Percentiles rank a stretch among this genome's conserved stretches.
phyloP scores from a whole-genome alignment of 805 yeast genomes.

The Candida orba region DNA sequence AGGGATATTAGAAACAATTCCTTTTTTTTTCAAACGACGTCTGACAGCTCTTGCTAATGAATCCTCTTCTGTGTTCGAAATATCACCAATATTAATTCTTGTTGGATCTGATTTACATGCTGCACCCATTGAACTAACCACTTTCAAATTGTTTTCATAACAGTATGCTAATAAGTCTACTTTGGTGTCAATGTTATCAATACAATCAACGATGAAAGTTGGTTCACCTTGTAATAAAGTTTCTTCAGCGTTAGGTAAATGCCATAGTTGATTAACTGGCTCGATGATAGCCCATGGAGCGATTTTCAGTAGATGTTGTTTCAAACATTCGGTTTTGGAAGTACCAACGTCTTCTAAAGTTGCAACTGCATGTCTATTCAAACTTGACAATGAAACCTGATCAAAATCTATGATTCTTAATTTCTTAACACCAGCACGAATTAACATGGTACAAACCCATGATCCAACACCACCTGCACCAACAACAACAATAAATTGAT shows the following conservation, averaged over 20 bases:
- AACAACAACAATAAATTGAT: conserved; percentile 65
- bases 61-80: conserved; percentile 88
- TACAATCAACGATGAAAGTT: conserved; percentile 84
- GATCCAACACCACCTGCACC: conserved; percentile 99
- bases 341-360: conserved; percentile 87
- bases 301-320: conserved; percentile 55
- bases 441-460: conserved; percentile 87
- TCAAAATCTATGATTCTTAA: conserved; percentile 87
- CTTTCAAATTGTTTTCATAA: conserved; percentile 49
- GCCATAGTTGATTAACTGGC: conserved; percentile 73
- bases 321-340: conserved; percentile 78
- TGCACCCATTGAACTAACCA: conserved; percentile 93
- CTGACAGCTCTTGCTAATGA: conserved; percentile 85
- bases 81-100: conserved; percentile 81
- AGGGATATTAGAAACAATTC: conserved; percentile 70
- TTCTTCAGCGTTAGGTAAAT: conserved; percentile 52
- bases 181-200: conserved; percentile 95
- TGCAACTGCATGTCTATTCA: conserved; percentile 94
- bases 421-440: conserved; percentile 81
- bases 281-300: conserved; percentile 95
- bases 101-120: conserved; percentile 96
- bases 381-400: conserved; percentile 86
- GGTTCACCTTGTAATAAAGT: conserved; percentile 54
- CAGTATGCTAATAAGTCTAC: conserved; percentile 81
- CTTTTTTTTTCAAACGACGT: conserved; percentile 72